These are phyloP conservation scores for Fusarium musae DNA, from an alignment of 2,329 filamentous ascomycete species.

Conservation along the genomic window DNA sequence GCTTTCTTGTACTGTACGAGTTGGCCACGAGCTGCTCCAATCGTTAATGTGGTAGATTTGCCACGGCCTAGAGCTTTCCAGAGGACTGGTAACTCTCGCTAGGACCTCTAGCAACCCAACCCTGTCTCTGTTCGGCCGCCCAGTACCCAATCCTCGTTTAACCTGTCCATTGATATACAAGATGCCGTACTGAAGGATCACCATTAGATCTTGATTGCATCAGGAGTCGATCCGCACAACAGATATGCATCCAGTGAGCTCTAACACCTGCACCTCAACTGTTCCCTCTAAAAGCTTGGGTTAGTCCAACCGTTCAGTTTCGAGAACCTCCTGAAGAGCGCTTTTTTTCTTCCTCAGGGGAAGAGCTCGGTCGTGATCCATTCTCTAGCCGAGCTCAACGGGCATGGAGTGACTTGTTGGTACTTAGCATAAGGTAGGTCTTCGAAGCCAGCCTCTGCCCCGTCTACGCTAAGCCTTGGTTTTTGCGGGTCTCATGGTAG, in stretches of 20 bases:
- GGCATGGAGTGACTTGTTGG: slow-evolving; percentile 15
- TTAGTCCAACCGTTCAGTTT: background rate
- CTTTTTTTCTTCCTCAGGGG: background rate
- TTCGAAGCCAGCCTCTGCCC: slow-evolving; percentile 18
- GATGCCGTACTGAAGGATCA: slow-evolving; percentile 1
- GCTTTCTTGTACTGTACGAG: slow-evolving; percentile 11
- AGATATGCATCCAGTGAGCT: background rate
- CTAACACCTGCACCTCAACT: background rate
- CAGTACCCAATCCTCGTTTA: slow-evolving; percentile 3
- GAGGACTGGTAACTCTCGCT: slow-evolving; percentile 39
- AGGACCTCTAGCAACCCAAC: slow-evolving; percentile 30
- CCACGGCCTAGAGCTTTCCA: slow-evolving; percentile 38
- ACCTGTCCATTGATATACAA: background rate
- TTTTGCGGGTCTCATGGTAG: slow-evolving; percentile 9
- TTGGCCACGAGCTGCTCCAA: slow-evolving; percentile 14
- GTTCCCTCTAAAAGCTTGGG: background rate
- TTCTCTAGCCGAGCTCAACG: slow-evolving; percentile 4
- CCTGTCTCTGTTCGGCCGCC: slow-evolving; percentile 28
- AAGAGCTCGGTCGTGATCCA: slow-evolving; percentile 18
- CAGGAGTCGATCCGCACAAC: background rate
- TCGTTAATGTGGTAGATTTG: slow-evolving; percentile 23
- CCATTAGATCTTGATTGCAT: background rate
- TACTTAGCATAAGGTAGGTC: background rate
- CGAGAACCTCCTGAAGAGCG: background rate
- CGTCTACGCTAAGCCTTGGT: slow-evolving; percentile 31